These are phyloP conservation scores for Cladobotryum protrusum DNA, from an alignment of 2,329 filamentous ascomycete genomes.

Conservation along the genomic window DNA sequence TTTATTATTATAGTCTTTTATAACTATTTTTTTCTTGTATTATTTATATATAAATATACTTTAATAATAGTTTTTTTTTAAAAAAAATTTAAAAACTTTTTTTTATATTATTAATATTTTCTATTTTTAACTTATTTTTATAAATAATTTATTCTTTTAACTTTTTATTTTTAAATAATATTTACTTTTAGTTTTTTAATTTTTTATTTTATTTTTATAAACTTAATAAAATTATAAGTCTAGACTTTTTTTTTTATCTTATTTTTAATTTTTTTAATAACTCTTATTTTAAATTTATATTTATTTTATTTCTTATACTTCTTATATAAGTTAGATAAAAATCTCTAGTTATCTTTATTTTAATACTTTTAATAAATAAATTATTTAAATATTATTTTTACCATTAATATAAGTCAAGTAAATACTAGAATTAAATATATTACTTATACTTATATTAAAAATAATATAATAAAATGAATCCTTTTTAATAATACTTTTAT, in stretches of 20 bases:
- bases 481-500: background rate
- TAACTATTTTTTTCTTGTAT: background rate
- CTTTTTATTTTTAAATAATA: too few species aligned
- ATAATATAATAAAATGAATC: background rate
- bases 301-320: background rate
- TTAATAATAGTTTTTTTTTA: background rate
- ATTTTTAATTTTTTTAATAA: background rate
- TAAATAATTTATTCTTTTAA: too few species aligned
- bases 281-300: background rate
- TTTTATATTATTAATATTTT: background rate
- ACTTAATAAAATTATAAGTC: too few species aligned
- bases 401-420: background rate
- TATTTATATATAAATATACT: too few species aligned
- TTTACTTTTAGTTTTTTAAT: too few species aligned
- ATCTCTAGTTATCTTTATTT: background rate
- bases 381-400: background rate
- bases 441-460: background rate
- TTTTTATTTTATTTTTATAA: too few species aligned
- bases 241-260: too few species aligned
- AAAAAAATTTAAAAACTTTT: background rate
- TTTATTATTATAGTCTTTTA: background rate
- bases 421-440: background rate
- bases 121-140: background rate
- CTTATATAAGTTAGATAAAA: background rate
- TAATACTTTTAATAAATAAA: background rate